phyloP scores from a whole-genome alignment of 2,329 filamentous ascomycete species.

The Pseudogymnoascus sp. region DNA sequence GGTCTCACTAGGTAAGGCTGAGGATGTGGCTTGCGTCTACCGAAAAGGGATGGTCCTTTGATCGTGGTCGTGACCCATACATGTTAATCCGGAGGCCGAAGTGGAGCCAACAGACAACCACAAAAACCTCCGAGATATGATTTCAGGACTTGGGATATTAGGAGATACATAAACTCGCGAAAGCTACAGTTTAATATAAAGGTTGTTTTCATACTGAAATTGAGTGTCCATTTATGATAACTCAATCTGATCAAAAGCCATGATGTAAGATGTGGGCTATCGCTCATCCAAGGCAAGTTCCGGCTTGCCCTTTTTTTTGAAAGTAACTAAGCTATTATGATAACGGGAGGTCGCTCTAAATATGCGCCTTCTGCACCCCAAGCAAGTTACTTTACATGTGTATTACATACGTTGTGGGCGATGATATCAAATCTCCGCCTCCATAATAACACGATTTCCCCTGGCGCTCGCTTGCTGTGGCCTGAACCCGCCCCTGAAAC shows the following conservation, averaged over 20 bases:
- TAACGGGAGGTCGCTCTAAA: not conserved
- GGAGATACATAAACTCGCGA: not conserved
- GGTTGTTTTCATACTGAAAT: not conserved
- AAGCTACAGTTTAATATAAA: not conserved
- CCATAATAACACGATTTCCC: not conserved
- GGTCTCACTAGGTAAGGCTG: constrained; percentile 2
- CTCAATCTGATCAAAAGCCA: not conserved
- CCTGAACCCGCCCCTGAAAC: not conserved
- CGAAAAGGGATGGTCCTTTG: constrained; percentile 2
- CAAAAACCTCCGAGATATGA: not conserved
- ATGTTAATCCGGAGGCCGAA: constrained; percentile 7
- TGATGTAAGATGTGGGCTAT: constrained; percentile 1
- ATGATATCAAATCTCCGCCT: not conserved
- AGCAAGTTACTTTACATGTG: constrained; percentile 5
- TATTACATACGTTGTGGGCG: not conserved
- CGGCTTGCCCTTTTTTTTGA: not conserved
- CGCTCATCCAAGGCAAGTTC: not conserved
- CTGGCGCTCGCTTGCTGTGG: not conserved
- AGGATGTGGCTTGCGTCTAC: constrained; percentile 6
- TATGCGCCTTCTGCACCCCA: not conserved
- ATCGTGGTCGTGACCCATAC: not conserved
- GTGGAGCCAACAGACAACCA: not conserved
- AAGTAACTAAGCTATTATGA: not conserved
- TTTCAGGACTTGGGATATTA: not conserved
- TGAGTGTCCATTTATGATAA: not conserved